Evolutionary conservation across 1,139 yeast species (phyloP).

Genomic region (Entelexis sorbosivorans): DNA sequence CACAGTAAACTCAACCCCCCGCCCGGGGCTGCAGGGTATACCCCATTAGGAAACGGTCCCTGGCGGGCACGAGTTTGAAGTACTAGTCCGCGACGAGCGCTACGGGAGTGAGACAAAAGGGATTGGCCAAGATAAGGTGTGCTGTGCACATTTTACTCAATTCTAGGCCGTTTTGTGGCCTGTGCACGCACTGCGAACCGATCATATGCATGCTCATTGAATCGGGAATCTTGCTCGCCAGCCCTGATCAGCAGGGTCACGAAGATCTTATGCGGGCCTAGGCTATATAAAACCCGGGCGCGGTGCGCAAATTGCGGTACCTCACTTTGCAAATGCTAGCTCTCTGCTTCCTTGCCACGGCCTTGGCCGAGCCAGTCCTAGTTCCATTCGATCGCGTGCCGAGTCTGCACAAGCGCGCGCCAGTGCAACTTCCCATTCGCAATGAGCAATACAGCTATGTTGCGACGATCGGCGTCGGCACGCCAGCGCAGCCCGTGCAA

Average conservation of each 20-base stretch:
- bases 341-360: background rate
- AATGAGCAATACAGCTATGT: constrained; percentile 3
- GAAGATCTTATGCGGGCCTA: too few relatives aligned
- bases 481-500: constrained; percentile 29
- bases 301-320: too few relatives aligned
- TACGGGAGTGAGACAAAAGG: too few relatives aligned
- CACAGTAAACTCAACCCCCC: too few relatives aligned
- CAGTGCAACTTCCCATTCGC: background rate
- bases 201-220: too few relatives aligned
- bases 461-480: constrained; percentile 29
- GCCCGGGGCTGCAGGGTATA: background rate
- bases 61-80: background rate
- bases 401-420: background rate
- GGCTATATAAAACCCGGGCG: too few relatives aligned
- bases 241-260: too few relatives aligned
- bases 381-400: background rate
- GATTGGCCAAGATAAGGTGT: too few relatives aligned
- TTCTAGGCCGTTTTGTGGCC: too few relatives aligned
- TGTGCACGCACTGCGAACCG: too few relatives aligned
- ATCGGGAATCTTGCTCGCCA: too few relatives aligned
- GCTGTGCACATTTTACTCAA: too few relatives aligned
- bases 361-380: background rate
- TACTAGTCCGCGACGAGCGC: background rate
- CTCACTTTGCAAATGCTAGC: background rate
- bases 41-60: background rate